Conservation (phyloP, 2,329 filamentous ascomycete species). For the Venturia carpophila region DNA sequence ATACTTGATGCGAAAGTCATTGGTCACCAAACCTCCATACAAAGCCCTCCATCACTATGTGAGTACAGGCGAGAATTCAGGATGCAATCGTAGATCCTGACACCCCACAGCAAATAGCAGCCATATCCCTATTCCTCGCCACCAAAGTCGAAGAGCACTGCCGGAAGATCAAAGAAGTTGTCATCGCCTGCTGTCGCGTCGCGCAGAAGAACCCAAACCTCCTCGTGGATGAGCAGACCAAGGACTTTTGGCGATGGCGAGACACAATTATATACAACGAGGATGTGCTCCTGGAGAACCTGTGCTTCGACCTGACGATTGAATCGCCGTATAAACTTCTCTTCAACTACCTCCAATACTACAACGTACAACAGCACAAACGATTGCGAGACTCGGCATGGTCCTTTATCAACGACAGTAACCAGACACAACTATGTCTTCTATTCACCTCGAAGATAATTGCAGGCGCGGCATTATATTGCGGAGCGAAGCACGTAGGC, state of each 20-base stretch:
- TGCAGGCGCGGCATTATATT: constrained; percentile 79
- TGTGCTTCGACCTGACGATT: constrained; percentile 90
- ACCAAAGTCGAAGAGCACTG: constrained; percentile 98
- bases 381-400: constrained; percentile 76
- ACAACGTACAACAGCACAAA: constrained; percentile 72
- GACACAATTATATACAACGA: constrained; percentile 90
- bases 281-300: constrained; percentile 79
- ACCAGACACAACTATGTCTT: constrained; percentile 75
- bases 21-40: constrained; percentile 58
- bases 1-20: constrained; percentile 84
- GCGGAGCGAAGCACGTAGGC: constrained; percentile 66
- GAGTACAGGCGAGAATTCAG: constrained; percentile 21
- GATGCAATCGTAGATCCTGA: neutral
- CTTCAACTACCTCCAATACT: constrained; percentile 68
- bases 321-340: constrained; percentile 81
- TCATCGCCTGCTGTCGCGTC: constrained; percentile 86
- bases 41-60: constrained; percentile 77
- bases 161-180: constrained; percentile 88
- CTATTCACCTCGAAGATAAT: constrained; percentile 72
- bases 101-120: constrained; percentile 60
- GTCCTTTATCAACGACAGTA: constrained; percentile 89
- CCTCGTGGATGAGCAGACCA: constrained; percentile 90
- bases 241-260: constrained; percentile 97
- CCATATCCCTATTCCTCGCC: constrained; percentile 83
- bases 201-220: constrained; percentile 90